Conservation (phyloP, 306 rosid species). For the Clitoria ternatea region DNA sequence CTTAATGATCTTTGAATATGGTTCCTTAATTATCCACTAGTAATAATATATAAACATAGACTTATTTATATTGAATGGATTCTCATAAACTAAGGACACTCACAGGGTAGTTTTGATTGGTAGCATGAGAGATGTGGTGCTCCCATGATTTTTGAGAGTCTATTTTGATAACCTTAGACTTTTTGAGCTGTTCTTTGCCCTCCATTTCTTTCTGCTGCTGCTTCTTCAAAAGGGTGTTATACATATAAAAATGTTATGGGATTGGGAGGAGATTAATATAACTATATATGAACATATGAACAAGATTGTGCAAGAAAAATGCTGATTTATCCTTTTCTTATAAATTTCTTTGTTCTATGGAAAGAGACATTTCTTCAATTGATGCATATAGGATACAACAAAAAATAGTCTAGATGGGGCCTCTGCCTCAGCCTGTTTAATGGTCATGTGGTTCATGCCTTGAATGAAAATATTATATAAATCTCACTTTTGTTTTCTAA, state of each 20-base stretch:
- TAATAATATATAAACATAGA: not conserved
- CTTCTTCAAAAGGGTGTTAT: not conserved
- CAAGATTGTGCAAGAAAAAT: not conserved
- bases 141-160: conserved; percentile 43
- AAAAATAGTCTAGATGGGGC: conserved; percentile 5
- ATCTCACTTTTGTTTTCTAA: not conserved
- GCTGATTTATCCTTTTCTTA: not conserved
- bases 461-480: not conserved
- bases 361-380: not conserved
- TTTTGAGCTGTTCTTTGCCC: conserved; percentile 24
- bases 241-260: not conserved
- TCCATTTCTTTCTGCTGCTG: conserved; percentile 29
- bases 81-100: conserved; percentile 21
- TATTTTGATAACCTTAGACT: conserved; percentile 46
- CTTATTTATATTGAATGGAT: not conserved
- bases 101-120: conserved; percentile 32
- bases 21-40: not conserved
- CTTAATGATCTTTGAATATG: not conserved
- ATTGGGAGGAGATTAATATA: no score
- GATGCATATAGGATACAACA: not conserved
- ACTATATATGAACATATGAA: not conserved
- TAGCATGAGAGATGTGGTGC: conserved; percentile 30
- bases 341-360: not conserved
- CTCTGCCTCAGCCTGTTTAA: conserved; percentile 13
- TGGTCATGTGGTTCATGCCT: conserved; percentile 18